Evolutionary conservation across 306 rosid genomes (phyloP), one percentile per base, ranked within the genome.

Genomic region (Trifolium subterraneum): DNA sequence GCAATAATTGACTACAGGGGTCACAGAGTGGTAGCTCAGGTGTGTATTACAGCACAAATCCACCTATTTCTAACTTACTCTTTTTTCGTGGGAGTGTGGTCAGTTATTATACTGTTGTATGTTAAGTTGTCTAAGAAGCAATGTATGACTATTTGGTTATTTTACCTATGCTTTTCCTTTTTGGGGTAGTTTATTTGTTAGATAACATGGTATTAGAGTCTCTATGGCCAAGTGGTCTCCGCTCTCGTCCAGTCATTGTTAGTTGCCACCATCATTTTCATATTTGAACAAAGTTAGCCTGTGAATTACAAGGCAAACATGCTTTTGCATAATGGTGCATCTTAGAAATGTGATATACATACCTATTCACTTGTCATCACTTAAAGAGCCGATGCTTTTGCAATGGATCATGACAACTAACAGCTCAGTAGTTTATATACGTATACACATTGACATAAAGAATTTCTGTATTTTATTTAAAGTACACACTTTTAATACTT

Each of bases 11-110:
- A 95, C 89, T 92, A 88, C 82, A 87, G 96, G 82, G 99, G 99
- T 51, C 99, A 95, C 78, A 90, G 99, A 74, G 99, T 95, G 79
- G 98, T 95, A 59, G 99, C 99, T 70, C 99, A 95, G 97, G 99
- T 95, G 74, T 67, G 93, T 79, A 12, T 41, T n/a, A 19, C 56
- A 73, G 27, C 69, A 71, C 33, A 45, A 19, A 47, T 41, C 67
- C 25, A 39, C 56, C 33, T 70, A 33, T 69, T 39, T 18, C 9
- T 65, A 51, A 45, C 22, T 41, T 48, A 27, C 6, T 72, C 6
- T 45, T 58, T 77, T 73, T 66, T 50, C 27, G 10, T 35, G 63
- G 36, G 51, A 11, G 12, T 50, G 35, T 48, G 74, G 65, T 62
- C 58, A 15, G 29, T 50, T 56, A 50, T 66, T 56, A 39, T 56